These are phyloP conservation scores for Gracilaria vermiculophylla DNA, from an alignment of 23 red algal genomes.

Conservation along the genomic window DNA sequence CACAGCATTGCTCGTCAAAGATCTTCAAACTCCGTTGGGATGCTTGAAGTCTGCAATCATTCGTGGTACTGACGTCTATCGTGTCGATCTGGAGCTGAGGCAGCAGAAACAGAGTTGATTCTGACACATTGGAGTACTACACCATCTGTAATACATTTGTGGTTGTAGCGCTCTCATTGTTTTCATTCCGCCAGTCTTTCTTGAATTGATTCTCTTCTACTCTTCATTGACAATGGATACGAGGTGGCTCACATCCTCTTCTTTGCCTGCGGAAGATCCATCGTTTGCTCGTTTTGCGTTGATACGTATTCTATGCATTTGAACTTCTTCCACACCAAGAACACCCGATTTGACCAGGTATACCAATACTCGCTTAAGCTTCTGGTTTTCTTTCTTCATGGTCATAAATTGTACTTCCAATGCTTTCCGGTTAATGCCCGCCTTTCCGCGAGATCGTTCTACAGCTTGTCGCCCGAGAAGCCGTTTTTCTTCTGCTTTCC, in stretches of 20 bases:
- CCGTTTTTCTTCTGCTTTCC: neutral
- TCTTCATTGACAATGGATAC: neutral
- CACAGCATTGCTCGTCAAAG: neutral
- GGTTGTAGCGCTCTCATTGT: neutral
- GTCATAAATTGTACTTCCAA: neutral
- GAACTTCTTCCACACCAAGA: neutral
- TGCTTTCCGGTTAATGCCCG: neutral
- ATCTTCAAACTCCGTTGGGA: conserved; percentile 6
- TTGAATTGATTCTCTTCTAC: too few species aligned
- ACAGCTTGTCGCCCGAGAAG: neutral
- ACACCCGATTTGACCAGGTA: neutral
- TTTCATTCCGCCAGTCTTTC: too few species aligned
- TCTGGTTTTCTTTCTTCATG: neutral
- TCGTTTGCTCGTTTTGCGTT: neutral
- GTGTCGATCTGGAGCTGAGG: neutral
- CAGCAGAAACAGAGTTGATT: neutral
- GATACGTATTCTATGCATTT: neutral
- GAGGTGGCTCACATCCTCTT: too few species aligned
- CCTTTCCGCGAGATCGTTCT: neutral
- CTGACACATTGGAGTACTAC: neutral
- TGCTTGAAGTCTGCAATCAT: neutral
- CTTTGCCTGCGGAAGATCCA: neutral
- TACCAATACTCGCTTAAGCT: neutral
- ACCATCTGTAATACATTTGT: neutral
- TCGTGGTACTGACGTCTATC: neutral